Conservation (phyloP, 1,139 yeast genomes). For the Protomyces inundatus region DNA sequence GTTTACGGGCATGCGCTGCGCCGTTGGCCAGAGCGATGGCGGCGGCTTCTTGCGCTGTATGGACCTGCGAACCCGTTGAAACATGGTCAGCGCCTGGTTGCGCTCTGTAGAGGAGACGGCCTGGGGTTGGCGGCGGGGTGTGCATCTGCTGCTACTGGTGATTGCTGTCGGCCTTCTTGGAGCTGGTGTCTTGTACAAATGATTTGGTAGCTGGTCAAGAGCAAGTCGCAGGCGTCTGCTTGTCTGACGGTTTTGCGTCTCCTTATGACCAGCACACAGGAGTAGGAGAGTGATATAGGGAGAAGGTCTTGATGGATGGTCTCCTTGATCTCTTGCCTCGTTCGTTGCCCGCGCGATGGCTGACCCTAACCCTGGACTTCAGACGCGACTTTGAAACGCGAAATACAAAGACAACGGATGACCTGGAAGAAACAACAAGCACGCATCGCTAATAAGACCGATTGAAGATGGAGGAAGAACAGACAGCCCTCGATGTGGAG, state of each 20-base stretch:
- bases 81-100: not conserved
- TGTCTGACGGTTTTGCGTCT: not conserved
- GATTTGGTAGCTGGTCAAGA: not conserved
- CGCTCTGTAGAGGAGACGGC: not conserved
- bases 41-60: not conserved
- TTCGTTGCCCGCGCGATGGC: not conserved
- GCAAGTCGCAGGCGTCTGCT: not conserved
- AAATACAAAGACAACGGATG: not conserved
- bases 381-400: not conserved
- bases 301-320: not conserved
- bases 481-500: slow-evolving; percentile 10
- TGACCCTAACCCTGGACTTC: not conserved
- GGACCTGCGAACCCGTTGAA: not conserved
- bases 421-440: too few species aligned
- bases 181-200: not conserved
- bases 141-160: not conserved
- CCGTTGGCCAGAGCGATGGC: not conserved
- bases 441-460: not conserved
- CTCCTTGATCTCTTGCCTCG: not conserved
- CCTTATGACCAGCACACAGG: not conserved
- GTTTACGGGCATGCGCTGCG: not conserved
- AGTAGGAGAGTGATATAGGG: not conserved
- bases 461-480: slow-evolving; percentile 2
- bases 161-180: too few species aligned
- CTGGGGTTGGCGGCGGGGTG: not conserved